A percentile compares a stretch with the other conserved stretches of the same genome.
These are phyloP conservation scores for Pyrenochaeta sp. DNA, from an alignment of 2,329 filamentous ascomycete genomes.

Conservation along the genomic window DNA sequence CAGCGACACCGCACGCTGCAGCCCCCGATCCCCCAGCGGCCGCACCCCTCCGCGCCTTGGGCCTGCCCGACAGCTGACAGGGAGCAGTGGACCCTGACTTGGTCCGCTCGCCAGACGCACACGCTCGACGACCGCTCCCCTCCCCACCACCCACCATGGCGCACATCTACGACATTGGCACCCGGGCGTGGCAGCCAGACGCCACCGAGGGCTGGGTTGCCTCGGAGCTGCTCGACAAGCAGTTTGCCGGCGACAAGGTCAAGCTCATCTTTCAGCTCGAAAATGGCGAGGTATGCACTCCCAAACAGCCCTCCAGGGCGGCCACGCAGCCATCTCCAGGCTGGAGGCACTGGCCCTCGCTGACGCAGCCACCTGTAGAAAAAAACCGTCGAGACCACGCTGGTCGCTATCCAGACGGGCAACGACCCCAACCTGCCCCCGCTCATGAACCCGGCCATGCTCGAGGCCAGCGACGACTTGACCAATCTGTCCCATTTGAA, in stretches of 20 bases:
- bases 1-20: constrained; percentile 33
- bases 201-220: constrained; percentile 95
- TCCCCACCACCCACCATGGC: constrained; percentile 70
- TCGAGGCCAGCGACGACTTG: constrained; percentile 97
- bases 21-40: constrained; percentile 16
- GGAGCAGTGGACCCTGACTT: constrained; percentile 37
- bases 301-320: neutral
- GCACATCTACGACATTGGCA: constrained; percentile 94
- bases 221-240: constrained; percentile 90
- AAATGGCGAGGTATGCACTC: constrained; percentile 79
- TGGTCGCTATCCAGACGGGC: constrained; percentile 77
- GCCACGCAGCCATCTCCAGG: too few species aligned
- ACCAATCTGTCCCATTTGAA: constrained; percentile 98
- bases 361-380: too few species aligned
- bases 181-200: constrained; percentile 98
- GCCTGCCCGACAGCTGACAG: constrained; percentile 24
- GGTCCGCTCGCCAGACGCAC: constrained; percentile 24
- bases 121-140: constrained; percentile 36
- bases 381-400: constrained; percentile 79
- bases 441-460: constrained; percentile 96
- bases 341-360: too few species aligned
- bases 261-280: constrained; percentile 86
- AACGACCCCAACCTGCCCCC: constrained; percentile 83
- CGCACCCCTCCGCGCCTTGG: constrained; percentile 26
- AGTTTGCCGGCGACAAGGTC: constrained; percentile 83